Conservation (phyloP, 306 rosid genomes). For the Quillaja saponaria region DNA sequence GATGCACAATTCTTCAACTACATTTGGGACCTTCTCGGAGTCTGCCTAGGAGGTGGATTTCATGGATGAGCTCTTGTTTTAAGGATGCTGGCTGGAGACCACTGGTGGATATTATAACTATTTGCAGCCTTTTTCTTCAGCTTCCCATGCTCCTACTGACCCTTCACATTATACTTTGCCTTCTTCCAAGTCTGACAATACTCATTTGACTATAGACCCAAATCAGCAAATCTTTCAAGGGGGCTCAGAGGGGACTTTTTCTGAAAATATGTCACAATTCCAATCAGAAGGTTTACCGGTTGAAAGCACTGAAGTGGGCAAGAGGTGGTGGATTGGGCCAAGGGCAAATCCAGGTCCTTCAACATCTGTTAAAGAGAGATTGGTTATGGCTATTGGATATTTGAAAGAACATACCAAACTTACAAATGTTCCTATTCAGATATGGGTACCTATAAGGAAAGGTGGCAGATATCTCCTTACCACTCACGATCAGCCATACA, state of each 20-base stretch:
- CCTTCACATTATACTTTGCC: slow-evolving; percentile 25
- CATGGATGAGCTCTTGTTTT: slow-evolving; percentile 40
- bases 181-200: not conserved
- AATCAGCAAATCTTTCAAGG: slow-evolving; percentile 28
- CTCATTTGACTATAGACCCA: not conserved
- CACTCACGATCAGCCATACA: slow-evolving; percentile 27
- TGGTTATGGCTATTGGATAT: slow-evolving; percentile 45
- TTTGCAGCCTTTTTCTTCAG: not conserved
- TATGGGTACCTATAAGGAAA: slow-evolving; percentile 52
- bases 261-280: not conserved
- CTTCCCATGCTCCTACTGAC: not conserved
- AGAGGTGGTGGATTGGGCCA: slow-evolving; percentile 56
- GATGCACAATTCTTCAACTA: slow-evolving; percentile 8
- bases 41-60: slow-evolving; percentile 18
- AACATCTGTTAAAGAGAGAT: slow-evolving; percentile 51
- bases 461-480: slow-evolving; percentile 23
- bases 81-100: slow-evolving; percentile 57
- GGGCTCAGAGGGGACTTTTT: slow-evolving; percentile 5
- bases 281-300: slow-evolving; percentile 17
- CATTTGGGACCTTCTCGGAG: slow-evolving; percentile 17
- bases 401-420: slow-evolving; percentile 43
- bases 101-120: slow-evolving; percentile 8
- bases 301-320: slow-evolving; percentile 23
- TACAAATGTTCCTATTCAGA: slow-evolving; percentile 42
- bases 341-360: slow-evolving; percentile 30